A percentile compares a stretch with the other conserved stretches of the same genome.
These are phyloP conservation scores for Annulohypoxylon moriforme DNA, from an alignment of 495 filamentous ascomycete species.

Conservation along the genomic window DNA sequence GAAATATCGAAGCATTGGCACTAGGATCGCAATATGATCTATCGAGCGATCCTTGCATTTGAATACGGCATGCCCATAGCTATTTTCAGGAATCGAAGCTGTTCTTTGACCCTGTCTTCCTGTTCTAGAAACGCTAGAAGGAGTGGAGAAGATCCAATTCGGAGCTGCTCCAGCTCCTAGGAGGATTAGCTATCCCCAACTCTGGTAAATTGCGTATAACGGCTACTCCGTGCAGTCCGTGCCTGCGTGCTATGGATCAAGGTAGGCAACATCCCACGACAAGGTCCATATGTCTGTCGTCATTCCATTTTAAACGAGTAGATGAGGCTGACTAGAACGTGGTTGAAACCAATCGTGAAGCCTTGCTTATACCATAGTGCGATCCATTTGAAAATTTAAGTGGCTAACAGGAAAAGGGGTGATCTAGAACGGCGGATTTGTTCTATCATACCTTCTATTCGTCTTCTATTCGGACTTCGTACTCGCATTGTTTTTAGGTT, in stretches of 20 bases:
- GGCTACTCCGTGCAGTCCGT: slow-evolving; percentile 26
- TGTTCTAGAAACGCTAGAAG: slow-evolving; percentile 45
- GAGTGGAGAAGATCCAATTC: slow-evolving; percentile 24
- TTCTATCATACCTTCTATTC: neutral
- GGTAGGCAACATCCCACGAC: neutral
- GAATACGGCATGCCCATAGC: slow-evolving; percentile 21
- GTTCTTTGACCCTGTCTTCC: slow-evolving; percentile 26
- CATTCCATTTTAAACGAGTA: slow-evolving; percentile 1
- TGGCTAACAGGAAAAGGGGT: neutral
- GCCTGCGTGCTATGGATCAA: slow-evolving; percentile 5
- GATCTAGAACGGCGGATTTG: neutral
- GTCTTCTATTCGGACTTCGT: neutral
- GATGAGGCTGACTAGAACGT: slow-evolving; percentile 1
- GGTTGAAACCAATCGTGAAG: neutral
- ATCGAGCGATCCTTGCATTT: slow-evolving; percentile 20
- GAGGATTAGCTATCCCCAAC: slow-evolving; percentile 19
- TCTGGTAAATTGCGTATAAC: slow-evolving; percentile 28
- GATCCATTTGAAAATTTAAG: neutral
- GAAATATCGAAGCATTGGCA: slow-evolving; percentile 17
- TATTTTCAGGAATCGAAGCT: slow-evolving; percentile 30
- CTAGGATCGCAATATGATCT: slow-evolving; percentile 26
- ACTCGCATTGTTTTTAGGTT: neutral
- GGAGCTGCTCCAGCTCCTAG: neutral
- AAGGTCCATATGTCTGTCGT: neutral
- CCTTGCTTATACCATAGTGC: neutral